Conservation (phyloP, 768 basidiomycete genomes). For the Suillus clintonianus region DNA sequence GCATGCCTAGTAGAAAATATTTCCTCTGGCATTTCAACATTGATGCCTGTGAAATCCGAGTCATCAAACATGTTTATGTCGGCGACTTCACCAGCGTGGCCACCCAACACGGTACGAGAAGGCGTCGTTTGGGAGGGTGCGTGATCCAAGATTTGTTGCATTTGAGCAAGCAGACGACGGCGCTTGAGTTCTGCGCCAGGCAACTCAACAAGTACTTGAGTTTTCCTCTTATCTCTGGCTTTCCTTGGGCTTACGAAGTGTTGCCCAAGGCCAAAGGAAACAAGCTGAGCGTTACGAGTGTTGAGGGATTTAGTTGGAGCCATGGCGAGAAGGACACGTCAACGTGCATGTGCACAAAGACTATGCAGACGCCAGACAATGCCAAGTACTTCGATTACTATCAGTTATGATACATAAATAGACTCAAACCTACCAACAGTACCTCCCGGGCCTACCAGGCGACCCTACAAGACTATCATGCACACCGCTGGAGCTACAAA, state of each 20-base stretch:
- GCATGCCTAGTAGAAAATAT: neutral
- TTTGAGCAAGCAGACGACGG: neutral
- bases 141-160: neutral
- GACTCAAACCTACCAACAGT: too few species aligned
- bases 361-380: neutral
- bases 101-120: too few species aligned
- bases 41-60: neutral
- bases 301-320: neutral
- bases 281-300: neutral
- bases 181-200: neutral
- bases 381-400: neutral
- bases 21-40: neutral
- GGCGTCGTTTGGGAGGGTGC: neutral
- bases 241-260: neutral
- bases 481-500: too few species aligned
- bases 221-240: conserved; percentile 2
- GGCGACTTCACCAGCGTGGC: too few species aligned
- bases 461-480: too few species aligned
- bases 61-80: too few species aligned
- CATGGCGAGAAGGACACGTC: neutral
- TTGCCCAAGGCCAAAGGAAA: neutral
- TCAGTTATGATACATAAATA: neutral
- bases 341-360: neutral
- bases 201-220: neutral
- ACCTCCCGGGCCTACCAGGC: too few species aligned